Evolutionary conservation across 805 yeast species (phyloP), one percentile per base, ranked within the genome.

Genomic region (Monosporozyma siamensis): DNA sequence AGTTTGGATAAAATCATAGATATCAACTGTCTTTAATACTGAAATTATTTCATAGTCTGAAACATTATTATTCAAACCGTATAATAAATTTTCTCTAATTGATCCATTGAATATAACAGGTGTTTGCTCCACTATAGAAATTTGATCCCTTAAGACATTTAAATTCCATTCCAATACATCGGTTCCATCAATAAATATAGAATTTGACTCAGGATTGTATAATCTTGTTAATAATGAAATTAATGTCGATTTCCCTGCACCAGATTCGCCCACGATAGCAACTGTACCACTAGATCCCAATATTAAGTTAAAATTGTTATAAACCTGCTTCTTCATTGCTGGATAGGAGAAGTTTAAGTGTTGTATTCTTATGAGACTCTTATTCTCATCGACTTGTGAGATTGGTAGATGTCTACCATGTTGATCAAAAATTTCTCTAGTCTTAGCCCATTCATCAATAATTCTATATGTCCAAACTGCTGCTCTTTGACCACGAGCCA

Each of bases 231-330:
- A 48, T 10, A 89, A 51, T 1, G 71, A 66, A 0, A 77, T 62
- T 1, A 90, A 47, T 0, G 97, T 87, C 0, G 96, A 82, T 60
- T 92, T 92, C 0, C 99, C 99, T 11, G 82, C 73, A 0, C 99
- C 99, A 2, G 97, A 85, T 27, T 74, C 77, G 0, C 98, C 99
- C 3, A 80, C 75, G 1, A 92, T 60, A 0, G 85, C 92, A 17
- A 82, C 66, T 0, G 74, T 66, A 43, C 77, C 75, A 15, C 75
- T 74, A 9, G 63, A 51, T 0, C 53, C 23, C 2, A 89, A 56
- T 0, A 45, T 34, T 25, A 82, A 63, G 8, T 61, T 58, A 6
- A 83, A 50, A 24, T 69, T 51, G 1, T 64, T 59, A 25, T 82
- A 65, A 3, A 73, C 64, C 6, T 43, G 43, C 10, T 21, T 40